Evolutionary conservation across 108 stramenopile species (phyloP), one percentile per base, ranked within the genome.

Genomic region (Cyclotella atomus): DNA sequence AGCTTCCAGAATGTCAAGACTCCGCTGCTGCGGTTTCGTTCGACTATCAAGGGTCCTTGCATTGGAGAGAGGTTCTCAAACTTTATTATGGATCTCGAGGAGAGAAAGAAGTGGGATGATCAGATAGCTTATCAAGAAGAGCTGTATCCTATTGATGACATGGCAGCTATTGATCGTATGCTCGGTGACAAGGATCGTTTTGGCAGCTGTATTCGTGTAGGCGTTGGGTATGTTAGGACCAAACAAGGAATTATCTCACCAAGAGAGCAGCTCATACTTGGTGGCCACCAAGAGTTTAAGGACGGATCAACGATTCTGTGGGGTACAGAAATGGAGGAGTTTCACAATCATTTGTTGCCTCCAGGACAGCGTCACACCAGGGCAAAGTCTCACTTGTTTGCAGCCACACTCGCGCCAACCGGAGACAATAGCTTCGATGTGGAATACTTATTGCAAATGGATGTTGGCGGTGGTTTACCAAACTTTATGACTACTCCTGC

Each of bases 241-340:
- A 82, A 77, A 41, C 49, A 67, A 38, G 71, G 66, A 0, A 68
- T 82, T 27, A 78, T 78, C 16, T 82, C 81, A 15, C 76, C 81
- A 21, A 28, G 81, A 45, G 81, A 82, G 50, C 81, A 82, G 54
- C 76, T 82, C 21, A 82, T 73, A 19, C 34, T 76, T 23, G 76
- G 76, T 19, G 81, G 81, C 1, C 61, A 68, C 41, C 81, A 82
- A 66, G 68, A 82, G 28, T 82, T 77, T 32, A 21, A 66, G n/a
- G 65, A 82, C 61, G 81, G 81, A 3, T 66, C 74, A 6, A 77
- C 76, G 2, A 75, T 82, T 33, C 60, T 75, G 7, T 82, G 81
- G 81, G 81, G 81, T 17, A 82, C 81, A 14, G 81, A 82, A 38
- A 77, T 82, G 81, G 81, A 82, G 23, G 81, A 82, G 41, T 73